phyloP scores from a whole-genome alignment of 73 alveolate genomes.

The Halteria grandinella region DNA sequence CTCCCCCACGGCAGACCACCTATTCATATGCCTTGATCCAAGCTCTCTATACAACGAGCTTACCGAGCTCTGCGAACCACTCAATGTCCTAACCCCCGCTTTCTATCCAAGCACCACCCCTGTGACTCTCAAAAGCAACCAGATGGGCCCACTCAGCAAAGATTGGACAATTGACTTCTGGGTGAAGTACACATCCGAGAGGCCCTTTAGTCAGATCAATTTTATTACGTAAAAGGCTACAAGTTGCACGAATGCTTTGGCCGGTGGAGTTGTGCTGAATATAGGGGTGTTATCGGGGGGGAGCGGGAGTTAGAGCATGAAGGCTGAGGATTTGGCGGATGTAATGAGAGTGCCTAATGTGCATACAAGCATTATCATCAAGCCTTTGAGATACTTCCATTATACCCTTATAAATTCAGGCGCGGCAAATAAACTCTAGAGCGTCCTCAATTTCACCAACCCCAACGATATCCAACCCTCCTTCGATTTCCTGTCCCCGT shows the following conservation, averaged over 20 bases:
- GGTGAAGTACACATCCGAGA: background rate
- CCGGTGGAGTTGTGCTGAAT: no score
- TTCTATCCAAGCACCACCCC: background rate
- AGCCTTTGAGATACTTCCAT: no score
- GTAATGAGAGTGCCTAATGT: no score
- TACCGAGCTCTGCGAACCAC: background rate
- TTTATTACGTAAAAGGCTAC: background rate
- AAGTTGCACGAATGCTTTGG: background rate
- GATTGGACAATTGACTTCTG: constrained; percentile 9
- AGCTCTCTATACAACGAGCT: background rate
- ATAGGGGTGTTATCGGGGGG: no score
- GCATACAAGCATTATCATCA: no score
- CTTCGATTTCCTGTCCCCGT: background rate
- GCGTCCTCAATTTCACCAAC: no score
- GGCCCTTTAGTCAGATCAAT: background rate
- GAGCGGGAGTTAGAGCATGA: no score
- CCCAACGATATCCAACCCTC: background rate
- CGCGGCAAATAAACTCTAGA: no score
- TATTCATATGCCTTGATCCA: background rate
- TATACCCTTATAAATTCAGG: no score
- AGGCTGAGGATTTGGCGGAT: no score
- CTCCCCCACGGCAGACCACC: constrained; percentile 8
- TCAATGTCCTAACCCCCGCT: background rate
- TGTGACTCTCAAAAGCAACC: background rate
- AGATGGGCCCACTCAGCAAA: background rate